A percentile compares a stretch with the other conserved stretches of the same genome.
phyloP scores from a whole-genome alignment of 176 grass and related monocot species.

The Bothriochloa decipiens region DNA sequence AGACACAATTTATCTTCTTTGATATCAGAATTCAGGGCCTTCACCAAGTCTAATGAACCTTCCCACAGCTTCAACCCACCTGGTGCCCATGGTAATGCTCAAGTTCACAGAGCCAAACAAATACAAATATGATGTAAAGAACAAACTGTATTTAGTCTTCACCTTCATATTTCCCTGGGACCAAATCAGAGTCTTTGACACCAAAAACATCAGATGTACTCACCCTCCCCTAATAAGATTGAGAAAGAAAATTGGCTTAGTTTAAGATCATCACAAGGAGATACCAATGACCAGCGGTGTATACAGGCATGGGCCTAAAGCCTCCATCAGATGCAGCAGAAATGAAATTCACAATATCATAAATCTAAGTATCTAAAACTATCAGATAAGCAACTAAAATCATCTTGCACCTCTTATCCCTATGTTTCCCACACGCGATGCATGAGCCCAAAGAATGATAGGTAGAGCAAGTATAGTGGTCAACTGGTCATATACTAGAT shows the following conservation, averaged over 20 bases:
- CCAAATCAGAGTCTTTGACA: conserved; percentile 81
- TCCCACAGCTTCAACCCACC: conserved; percentile 97
- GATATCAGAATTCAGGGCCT: conserved; percentile 59
- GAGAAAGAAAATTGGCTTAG: conserved; percentile 22
- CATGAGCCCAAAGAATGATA: conserved; percentile 1
- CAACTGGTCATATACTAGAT: background rate
- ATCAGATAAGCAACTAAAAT: background rate
- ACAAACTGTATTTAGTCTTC: conserved; percentile 2
- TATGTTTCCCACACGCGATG: background rate
- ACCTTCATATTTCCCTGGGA: conserved; percentile 98
- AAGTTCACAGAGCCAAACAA: conserved; percentile 26
- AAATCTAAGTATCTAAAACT: background rate
- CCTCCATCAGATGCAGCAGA: background rate
- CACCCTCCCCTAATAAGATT: conserved; percentile 67
- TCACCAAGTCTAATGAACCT: conserved; percentile 87
- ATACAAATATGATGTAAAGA: conserved; percentile 13
- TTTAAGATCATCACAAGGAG: conserved; percentile 1
- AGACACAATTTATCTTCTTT: conserved; percentile 50
- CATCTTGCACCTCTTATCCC: background rate
- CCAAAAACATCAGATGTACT: conserved; percentile 89
- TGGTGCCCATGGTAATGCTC: conserved; percentile 34
- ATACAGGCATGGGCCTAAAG: background rate
- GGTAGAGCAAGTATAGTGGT: background rate
- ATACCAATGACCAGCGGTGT: background rate
- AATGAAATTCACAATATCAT: conserved; percentile 1